Evolutionary conservation across 225 moss, liverwort and hornwort species (phyloP), one percentile per base, ranked within the genome.

Genomic region (Marchantia paleacea): DNA sequence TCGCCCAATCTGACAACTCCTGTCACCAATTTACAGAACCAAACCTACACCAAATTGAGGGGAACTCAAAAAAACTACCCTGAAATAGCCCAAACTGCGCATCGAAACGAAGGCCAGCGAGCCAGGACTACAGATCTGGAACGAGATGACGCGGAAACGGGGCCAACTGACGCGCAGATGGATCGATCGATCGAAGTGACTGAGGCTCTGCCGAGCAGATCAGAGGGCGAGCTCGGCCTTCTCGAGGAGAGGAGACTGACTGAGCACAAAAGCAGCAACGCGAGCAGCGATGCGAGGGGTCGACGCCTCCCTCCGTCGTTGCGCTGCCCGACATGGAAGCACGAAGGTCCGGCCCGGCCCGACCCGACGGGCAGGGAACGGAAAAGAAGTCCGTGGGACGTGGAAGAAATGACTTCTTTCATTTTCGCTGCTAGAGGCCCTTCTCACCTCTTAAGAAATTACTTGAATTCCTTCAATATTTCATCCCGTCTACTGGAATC

Each of bases 131-230:
- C 60, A 19, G 75, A 60, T 76, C 60, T 60, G 29, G 60, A 31
- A 22, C 9, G 22, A 15, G 24, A 51, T 2, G 3, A 5, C 25
- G 5, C n/a, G 52, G 30, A 3, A 75, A 58, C 7, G 25, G 14
- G 4, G 51, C 51, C 52, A 10, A 73, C 73, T 14, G 53, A 10
- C 25, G 52, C 58, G 64, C 24, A 60, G 39, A 58, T 10, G 47
- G 58, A 58, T 76, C 60, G 58, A 60, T 60, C 58, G 50, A 69
- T 14, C 26, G 39, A 47, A 16, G 7, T 47, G 75, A 60, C 58
- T 58, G 39, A 58, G 39, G 52, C 75, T 60, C 30, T 60, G 58
- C 60, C 75, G 75, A 76, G 75, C 75, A 76, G 75, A 58, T 73
- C 72, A 25, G 72, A 52, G 72, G 18, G 52, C 72, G 72, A 73